Percentiles rank a stretch among this genome's conserved stretches.
These are phyloP conservation scores for Cucumis variabilis DNA, from an alignment of 331 rosid genomes.

Conservation along the genomic window DNA sequence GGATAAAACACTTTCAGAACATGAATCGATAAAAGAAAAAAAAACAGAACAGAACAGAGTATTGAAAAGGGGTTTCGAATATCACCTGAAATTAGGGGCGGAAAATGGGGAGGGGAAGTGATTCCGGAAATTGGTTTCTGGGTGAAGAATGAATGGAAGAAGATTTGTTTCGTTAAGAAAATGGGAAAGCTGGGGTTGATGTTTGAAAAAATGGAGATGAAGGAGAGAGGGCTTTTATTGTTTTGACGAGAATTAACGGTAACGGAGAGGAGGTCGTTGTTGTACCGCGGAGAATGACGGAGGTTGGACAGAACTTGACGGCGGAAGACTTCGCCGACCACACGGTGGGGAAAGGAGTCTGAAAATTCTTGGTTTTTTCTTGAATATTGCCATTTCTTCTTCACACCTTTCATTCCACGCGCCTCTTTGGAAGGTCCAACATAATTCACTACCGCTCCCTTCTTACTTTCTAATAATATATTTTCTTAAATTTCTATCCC, in stretches of 20 bases:
- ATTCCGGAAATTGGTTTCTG: background rate
- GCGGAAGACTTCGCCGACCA: conserved; percentile 22
- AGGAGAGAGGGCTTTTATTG: conserved; percentile 15
- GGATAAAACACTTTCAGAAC: background rate
- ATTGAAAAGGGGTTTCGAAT: background rate
- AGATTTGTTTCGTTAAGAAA: background rate
- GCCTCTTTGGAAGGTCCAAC: background rate
- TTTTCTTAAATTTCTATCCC: no score
- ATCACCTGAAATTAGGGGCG: background rate
- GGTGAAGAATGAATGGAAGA: background rate
- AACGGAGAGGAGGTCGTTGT: conserved; percentile 7
- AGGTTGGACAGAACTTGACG: conserved; percentile 11
- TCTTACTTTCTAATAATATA: no score
- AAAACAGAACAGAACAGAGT: background rate
- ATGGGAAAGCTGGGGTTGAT: background rate
- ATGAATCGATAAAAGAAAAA: background rate
- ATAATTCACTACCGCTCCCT: background rate
- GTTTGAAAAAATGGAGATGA: background rate
- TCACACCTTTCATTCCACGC: background rate
- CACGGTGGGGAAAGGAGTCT: background rate
- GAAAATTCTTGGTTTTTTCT: conserved; percentile 11
- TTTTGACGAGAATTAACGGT: background rate
- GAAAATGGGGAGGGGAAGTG: background rate
- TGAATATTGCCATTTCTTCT: background rate
- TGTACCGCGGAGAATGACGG: conserved; percentile 20